A percentile compares a stretch with the other conserved stretches of the same genome.
Conservation (phyloP, 257 asterid species). For the Buddleja alternifolia region DNA sequence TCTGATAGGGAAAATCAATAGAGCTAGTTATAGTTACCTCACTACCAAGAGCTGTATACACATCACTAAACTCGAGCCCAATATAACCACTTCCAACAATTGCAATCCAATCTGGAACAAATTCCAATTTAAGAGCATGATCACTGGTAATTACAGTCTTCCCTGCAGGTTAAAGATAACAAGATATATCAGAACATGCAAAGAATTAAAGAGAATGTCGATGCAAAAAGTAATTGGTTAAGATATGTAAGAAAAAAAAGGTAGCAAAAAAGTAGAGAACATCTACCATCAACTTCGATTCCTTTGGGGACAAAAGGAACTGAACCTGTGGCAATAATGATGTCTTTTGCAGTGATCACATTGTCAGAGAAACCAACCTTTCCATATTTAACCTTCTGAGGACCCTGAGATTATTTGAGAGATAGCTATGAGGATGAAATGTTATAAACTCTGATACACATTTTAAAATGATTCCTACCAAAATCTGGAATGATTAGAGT, state of each 20-base stretch:
- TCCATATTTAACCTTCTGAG: conserved; percentile 51
- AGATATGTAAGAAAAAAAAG: background rate
- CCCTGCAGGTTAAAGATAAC: conserved; percentile 50
- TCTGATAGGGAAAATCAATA: background rate
- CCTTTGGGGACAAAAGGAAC: conserved; percentile 61
- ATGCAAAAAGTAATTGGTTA: background rate
- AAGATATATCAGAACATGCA: conserved; percentile 20
- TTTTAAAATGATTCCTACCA: background rate
- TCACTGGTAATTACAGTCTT: conserved; percentile 93
- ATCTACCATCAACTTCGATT: conserved; percentile 53
- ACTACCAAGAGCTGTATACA: conserved; percentile 90
- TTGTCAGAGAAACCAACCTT: conserved; percentile 38
- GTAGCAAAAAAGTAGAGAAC: conserved; percentile 3
- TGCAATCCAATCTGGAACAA: conserved; percentile 87
- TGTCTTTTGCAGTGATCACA: conserved; percentile 50
- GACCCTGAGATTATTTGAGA: conserved; percentile 35
- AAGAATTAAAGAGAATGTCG: background rate
- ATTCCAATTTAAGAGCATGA: conserved; percentile 88
- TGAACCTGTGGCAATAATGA: conserved; percentile 58
- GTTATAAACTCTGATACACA: background rate
- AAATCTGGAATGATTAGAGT: conserved; percentile 11
- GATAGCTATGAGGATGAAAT: conserved; percentile 5
- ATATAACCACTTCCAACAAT: conserved; percentile 95
- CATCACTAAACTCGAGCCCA: conserved; percentile 93
- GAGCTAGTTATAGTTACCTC: conserved; percentile 48